These are phyloP conservation scores for Magnusiomyces ingens DNA, from an alignment of 1,139 yeast species.

Conservation along the genomic window DNA sequence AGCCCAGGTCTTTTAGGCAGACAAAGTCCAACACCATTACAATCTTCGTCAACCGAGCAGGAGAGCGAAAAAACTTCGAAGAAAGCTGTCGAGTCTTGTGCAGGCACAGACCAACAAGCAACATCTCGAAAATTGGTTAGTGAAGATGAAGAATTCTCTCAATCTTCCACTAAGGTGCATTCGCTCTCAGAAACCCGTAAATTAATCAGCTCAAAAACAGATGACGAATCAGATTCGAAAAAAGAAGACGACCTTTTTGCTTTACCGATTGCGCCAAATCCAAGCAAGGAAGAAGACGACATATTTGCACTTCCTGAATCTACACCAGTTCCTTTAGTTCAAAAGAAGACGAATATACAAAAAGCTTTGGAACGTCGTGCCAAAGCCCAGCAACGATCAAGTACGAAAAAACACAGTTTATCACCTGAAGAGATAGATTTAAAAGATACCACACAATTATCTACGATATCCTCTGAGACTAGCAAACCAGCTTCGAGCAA, in stretches of 20 bases:
- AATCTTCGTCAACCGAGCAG: no score
- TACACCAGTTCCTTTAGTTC: neutral
- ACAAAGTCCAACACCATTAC: no score
- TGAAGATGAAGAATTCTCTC: no score
- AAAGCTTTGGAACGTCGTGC: neutral
- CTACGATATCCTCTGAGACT: neutral
- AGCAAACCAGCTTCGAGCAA: neutral
- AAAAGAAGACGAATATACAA: conserved; percentile 2
- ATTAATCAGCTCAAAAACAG: no score
- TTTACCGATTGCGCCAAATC: conserved; percentile 9
- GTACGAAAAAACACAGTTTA: neutral
- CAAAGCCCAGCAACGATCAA: neutral
- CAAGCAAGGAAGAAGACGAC: neutral
- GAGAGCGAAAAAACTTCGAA: no score
- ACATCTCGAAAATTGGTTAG: no score
- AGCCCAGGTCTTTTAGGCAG: no score
- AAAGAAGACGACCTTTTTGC: conserved; percentile 10
- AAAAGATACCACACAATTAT: neutral
- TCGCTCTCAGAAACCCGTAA: no score
- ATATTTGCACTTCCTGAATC: conserved; percentile 4
- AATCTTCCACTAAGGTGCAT: no score
- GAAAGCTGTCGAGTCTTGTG: no score
- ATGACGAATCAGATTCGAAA: no score
- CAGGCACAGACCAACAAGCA: no score
- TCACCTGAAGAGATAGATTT: neutral